These are phyloP conservation scores for Saccharomyces pastorianus DNA, from an alignment of 1,139 yeast genomes.

Conservation along the genomic window DNA sequence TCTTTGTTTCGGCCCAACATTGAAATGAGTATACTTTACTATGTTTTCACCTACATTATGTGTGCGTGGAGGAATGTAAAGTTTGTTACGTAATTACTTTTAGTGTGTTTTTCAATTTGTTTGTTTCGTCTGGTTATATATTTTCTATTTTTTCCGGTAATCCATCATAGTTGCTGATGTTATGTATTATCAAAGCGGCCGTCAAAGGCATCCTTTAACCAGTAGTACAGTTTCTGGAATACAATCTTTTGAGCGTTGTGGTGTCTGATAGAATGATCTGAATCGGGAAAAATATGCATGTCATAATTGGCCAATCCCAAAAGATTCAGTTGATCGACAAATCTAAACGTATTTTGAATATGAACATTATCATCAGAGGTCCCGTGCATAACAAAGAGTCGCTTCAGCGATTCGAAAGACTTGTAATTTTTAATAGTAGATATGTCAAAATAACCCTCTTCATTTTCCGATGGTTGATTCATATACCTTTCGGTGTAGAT, in stretches of 20 bases:
- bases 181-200: conserved; percentile 30
- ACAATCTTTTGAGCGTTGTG: conserved; percentile 75
- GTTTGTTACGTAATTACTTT: too few species aligned
- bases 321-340: conserved; percentile 62
- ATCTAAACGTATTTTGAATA: conserved; percentile 70
- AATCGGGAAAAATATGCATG: conserved; percentile 85
- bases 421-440: conserved; percentile 42
- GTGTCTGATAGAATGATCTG: conserved; percentile 72
- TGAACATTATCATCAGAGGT: conserved; percentile 97
- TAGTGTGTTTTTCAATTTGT: too few species aligned
- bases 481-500: conserved; percentile 87
- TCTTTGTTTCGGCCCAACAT: too few species aligned
- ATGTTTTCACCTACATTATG: too few species aligned
- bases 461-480: conserved; percentile 56
- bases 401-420: conserved; percentile 40
- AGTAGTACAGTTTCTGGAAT: conserved; percentile 59
- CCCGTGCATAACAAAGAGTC: conserved; percentile 87
- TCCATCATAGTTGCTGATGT: too few species aligned
- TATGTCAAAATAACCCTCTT: conserved; percentile 40
- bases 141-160: too few species aligned
- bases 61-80: too few species aligned
- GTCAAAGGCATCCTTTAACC: conserved; percentile 67
- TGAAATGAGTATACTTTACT: too few species aligned
- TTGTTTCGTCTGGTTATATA: too few species aligned
- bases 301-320: conserved; percentile 73